Conservation (phyloP, 1,284 basidiomycete species). For the Polyporus tsugae region DNA sequence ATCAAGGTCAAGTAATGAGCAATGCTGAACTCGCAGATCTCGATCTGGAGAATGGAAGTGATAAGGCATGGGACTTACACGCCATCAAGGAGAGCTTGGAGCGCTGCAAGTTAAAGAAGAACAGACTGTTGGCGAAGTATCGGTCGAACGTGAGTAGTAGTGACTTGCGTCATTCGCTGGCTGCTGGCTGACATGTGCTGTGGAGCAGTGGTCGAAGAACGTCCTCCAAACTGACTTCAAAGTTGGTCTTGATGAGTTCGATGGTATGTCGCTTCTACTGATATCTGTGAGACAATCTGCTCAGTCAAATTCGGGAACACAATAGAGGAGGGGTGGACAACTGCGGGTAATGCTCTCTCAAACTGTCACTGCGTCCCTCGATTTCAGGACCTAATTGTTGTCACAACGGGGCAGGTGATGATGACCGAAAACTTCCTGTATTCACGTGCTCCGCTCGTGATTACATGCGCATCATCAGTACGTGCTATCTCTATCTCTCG, state of each 20-base stretch:
- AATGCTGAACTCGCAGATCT: no score
- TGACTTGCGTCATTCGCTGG: neutral
- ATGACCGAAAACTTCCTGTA: neutral
- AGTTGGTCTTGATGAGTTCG: neutral
- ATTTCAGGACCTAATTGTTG: neutral
- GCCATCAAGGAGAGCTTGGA: neutral
- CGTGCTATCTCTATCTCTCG: neutral
- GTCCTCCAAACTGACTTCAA: neutral
- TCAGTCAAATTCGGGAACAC: neutral
- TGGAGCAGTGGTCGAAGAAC: neutral
- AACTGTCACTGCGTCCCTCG: no score
- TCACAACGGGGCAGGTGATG: neutral
- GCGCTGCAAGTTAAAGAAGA: neutral
- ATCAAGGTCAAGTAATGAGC: no score
- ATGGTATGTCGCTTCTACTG: neutral
- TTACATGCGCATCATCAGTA: neutral
- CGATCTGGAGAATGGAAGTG: neutral
- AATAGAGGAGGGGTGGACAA: neutral
- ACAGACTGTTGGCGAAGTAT: neutral
- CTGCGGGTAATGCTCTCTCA: neutral
- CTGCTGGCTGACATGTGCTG: neutral
- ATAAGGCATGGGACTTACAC: neutral
- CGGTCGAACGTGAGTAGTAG: neutral
- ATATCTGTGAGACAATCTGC: neutral
- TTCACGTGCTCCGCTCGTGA: slow-evolving; percentile 4